These are phyloP conservation scores for Thelonectria rubi DNA, from an alignment of 2,329 filamentous ascomycete species.

Conservation along the genomic window DNA sequence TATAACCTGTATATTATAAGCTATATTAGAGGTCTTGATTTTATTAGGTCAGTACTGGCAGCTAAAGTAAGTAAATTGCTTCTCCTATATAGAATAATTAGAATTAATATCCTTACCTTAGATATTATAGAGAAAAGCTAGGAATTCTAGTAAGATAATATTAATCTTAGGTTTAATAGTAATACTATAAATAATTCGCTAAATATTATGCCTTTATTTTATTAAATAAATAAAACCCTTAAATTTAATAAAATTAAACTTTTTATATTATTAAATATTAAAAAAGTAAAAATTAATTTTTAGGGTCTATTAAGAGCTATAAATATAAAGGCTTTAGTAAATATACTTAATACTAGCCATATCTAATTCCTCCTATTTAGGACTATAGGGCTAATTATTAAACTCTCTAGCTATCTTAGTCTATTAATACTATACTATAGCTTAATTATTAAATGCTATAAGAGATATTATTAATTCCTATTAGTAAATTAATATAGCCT, in stretches of 20 bases:
- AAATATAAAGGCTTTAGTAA: slow-evolving; percentile 91
- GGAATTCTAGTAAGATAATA: slow-evolving; percentile 77
- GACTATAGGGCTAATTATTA: slow-evolving; percentile 57
- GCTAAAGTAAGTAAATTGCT: slow-evolving; percentile 75
- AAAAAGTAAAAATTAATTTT: no score
- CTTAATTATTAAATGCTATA: slow-evolving; percentile 83
- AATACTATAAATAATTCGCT: slow-evolving; percentile 73
- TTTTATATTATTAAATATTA: slow-evolving; percentile 77
- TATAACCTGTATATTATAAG: slow-evolving; percentile 66
- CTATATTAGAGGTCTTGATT: slow-evolving; percentile 52
- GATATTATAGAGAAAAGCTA: slow-evolving; percentile 74
- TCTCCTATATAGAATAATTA: slow-evolving; percentile 73
- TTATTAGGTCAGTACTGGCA: slow-evolving; percentile 64
- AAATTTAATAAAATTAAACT: slow-evolving; percentile 82
- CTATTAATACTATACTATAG: slow-evolving; percentile 91
- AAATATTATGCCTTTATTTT: slow-evolving; percentile 85
- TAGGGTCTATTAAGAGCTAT: slow-evolving; percentile 80
- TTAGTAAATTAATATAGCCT: slow-evolving; percentile 84
- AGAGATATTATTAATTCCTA: slow-evolving; percentile 91
- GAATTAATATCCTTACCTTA: slow-evolving; percentile 80
- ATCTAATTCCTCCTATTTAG: no score
- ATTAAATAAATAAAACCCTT: slow-evolving; percentile 82
- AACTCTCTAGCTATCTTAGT: slow-evolving; percentile 80
- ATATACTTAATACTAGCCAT: slow-evolving; percentile 83
- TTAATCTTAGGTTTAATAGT: slow-evolving; percentile 68